Percentiles rank a stretch among this genome's conserved stretches.
These are phyloP conservation scores for Barnettozyma hawaiiensis DNA, from an alignment of 1,139 yeast species.

Conservation along the genomic window DNA sequence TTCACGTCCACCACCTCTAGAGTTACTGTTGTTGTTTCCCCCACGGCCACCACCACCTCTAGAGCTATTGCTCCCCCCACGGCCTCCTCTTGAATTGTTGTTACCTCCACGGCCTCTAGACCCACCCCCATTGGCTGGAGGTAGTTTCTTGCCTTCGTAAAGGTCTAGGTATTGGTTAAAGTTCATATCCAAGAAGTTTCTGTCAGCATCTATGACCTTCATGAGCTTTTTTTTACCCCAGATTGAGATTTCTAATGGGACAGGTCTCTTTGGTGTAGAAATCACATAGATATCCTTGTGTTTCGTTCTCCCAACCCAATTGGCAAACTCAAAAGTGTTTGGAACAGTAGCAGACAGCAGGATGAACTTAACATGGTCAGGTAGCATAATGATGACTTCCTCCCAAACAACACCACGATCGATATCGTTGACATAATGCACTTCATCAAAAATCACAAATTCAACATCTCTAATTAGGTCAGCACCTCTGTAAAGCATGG, in stretches of 20 bases:
- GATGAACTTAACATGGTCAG: constrained; percentile 89
- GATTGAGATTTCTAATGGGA: constrained; percentile 80
- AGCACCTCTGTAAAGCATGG: constrained; percentile 95
- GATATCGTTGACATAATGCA: constrained; percentile 93
- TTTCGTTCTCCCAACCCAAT: constrained; percentile 97
- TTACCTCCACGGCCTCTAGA: constrained; percentile 34
- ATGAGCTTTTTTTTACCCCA: constrained; percentile 71
- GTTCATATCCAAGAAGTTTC: constrained; percentile 61
- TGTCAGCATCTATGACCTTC: constrained; percentile 69
- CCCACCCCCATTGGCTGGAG: constrained; percentile 25
- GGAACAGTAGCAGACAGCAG: constrained; percentile 95
- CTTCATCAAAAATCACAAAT: constrained; percentile 95
- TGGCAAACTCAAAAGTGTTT: constrained; percentile 94
- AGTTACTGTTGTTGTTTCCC: constrained; percentile 18
- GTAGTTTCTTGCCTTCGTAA: constrained; percentile 38
- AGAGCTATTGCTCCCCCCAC: constrained; percentile 22
- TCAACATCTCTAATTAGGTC: constrained; percentile 95
- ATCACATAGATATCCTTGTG: constrained; percentile 94
- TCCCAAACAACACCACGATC: constrained; percentile 99
- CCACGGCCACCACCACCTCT: constrained; percentile 32
- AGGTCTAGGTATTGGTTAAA: constrained; percentile 59
- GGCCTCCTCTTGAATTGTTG: constrained; percentile 33
- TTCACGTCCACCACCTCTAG: constrained; percentile 28
- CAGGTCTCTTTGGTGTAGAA: constrained; percentile 93
- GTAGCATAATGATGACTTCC: constrained; percentile 93